These are phyloP conservation scores for Capsicum chinense DNA, from an alignment of 257 asterid species.

Conservation along the genomic window DNA sequence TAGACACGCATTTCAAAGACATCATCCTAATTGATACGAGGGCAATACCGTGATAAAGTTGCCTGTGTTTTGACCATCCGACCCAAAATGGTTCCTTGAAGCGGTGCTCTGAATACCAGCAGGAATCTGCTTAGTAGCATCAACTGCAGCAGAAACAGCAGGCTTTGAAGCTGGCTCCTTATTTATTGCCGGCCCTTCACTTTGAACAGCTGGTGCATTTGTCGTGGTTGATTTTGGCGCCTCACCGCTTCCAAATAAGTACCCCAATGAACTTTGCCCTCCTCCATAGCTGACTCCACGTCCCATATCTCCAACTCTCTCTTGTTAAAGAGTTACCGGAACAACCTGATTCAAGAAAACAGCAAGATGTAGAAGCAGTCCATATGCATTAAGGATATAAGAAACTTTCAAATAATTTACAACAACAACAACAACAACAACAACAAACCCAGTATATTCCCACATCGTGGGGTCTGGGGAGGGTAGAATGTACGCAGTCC, in stretches of 20 bases:
- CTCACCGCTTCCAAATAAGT: constrained; percentile 65
- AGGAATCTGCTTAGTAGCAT: constrained; percentile 60
- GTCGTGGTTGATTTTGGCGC: constrained; percentile 54
- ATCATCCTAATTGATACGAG: not conserved
- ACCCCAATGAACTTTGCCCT: constrained; percentile 72
- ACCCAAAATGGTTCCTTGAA: constrained; percentile 51
- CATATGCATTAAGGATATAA: not conserved
- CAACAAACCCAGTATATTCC: too few species aligned
- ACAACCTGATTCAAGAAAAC: not conserved
- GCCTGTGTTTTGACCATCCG: constrained; percentile 59
- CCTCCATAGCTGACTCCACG: constrained; percentile 77
- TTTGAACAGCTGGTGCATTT: constrained; percentile 46
- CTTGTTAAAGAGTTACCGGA: constrained; percentile 12
- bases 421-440: too few species aligned
- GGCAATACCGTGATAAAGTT: constrained; percentile 59
- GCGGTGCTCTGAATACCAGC: constrained; percentile 70
- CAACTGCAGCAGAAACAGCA: constrained; percentile 49
- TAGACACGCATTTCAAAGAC: constrained; percentile 1
- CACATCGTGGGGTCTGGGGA: too few species aligned
- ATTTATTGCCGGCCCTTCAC: constrained; percentile 41
- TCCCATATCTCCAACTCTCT: constrained; percentile 47
- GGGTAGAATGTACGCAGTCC: too few species aligned
- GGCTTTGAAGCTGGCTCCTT: constrained; percentile 59
- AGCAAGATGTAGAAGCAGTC: constrained; percentile 5
- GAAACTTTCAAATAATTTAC: not conserved